Evolutionary conservation across 495 filamentous ascomycete genomes (phyloP), one percentile per base, ranked within the genome.

Genomic region (Penicillium alfredii): DNA sequence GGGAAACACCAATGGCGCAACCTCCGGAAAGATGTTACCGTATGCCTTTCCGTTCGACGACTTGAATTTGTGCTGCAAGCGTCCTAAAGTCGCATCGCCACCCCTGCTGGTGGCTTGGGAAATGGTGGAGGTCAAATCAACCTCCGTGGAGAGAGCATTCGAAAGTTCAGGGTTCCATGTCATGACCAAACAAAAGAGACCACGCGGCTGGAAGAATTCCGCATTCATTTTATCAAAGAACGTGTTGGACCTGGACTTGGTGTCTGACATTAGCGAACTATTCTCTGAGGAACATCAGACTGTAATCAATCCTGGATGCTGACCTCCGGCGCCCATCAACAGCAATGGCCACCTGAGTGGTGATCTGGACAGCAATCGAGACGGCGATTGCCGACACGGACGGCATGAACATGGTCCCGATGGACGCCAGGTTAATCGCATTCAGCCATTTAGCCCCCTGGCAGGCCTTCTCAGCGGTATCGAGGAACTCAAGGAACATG

Each of bases 131-230:
- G 46, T 53, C 54, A 57, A 24, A 39, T 54, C 44, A 42, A 65
- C 45, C 18, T 35, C 23, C 3, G 40, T 39, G 0, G 34, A 37
- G 1, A 63, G 47, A 3, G 47, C 32, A 4, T 42, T 35, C 1
- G 46, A 30, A 0, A 51, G 53, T 8, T 70, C 58, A 2, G 73
- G 68, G 13, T 74, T 70, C 54, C 72, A 80, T 6, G 73, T 73
- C 71, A 82, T 76, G 21, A 82, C 57, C 4, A 81, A 51, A 35
- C 69, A 74, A 51, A 70, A 79, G 0, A 81, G 62, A 5, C 78
- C 78, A 11, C 68, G 72, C 0, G 78, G 78, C 18, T 59, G 61
- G 57, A 80, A 81, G 28, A 78, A 65, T 21, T 73, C 60, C 5
- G 70, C 54, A 54, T 81, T 81, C 50, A 77, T 69, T 33, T 64